Conservation (phyloP, 441 rosid genomes). For the Gossypium lobatum region DNA sequence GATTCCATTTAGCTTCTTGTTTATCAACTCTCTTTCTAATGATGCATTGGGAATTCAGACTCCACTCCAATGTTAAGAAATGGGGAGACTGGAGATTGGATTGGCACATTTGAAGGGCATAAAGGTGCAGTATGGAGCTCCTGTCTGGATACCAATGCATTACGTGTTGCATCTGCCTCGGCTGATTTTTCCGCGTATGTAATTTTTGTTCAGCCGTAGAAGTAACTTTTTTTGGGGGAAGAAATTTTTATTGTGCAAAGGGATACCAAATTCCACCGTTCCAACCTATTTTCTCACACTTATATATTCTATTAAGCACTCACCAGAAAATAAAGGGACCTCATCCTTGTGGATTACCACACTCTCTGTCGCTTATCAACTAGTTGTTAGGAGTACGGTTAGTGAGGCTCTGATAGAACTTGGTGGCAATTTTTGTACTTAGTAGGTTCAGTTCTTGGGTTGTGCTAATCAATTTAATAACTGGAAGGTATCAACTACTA, state of each 20-base stretch:
- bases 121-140: slow-evolving; percentile 99
- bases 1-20: background rate
- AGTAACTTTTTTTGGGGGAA: background rate
- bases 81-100: slow-evolving; percentile 99
- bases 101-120: slow-evolving; percentile 95
- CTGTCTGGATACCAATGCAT: slow-evolving; percentile 77
- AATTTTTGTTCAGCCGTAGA: background rate
- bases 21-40: slow-evolving; percentile 1
- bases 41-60: slow-evolving; percentile 40
- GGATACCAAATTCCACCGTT: background rate
- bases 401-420: too few relatives aligned
- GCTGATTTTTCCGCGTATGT: slow-evolving; percentile 92
- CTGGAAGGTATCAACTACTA: background rate
- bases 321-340: background rate
- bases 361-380: background rate
- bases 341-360: background rate
- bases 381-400: background rate
- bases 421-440: background rate
- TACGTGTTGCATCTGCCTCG: slow-evolving; percentile 89
- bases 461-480: background rate
- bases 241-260: background rate
- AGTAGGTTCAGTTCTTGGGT: background rate
- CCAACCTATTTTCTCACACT: background rate
- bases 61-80: slow-evolving; percentile 91
- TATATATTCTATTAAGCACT: background rate